These are phyloP conservation scores for Emmonsia crescens DNA, from an alignment of 2,329 filamentous ascomycete genomes.

Conservation along the genomic window DNA sequence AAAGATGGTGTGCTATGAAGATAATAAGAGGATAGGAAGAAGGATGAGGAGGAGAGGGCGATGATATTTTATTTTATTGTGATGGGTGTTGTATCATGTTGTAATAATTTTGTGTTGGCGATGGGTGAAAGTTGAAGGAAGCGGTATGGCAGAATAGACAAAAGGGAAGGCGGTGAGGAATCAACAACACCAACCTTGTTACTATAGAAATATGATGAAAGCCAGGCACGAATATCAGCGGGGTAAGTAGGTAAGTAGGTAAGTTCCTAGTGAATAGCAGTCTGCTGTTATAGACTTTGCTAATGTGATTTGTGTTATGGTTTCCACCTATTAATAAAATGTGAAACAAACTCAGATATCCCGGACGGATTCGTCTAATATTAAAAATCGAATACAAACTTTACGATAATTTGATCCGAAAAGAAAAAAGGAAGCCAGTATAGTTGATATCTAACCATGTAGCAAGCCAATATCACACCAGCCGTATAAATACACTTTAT, in stretches of 20 bases:
- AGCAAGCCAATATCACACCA: not conserved
- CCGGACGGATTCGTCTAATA: no score
- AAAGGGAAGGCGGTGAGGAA: not conserved
- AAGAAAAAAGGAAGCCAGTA: not conserved
- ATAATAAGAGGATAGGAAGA: not conserved
- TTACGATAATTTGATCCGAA: not conserved
- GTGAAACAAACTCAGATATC: no score
- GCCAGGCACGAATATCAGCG: not conserved
- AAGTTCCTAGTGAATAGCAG: not conserved
- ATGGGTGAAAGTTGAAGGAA: not conserved
- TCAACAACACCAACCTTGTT: no score
- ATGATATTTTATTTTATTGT: not conserved
- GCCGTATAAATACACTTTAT: not conserved
- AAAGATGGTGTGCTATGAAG: not conserved
- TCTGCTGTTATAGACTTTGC: not conserved
- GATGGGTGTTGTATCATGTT: not conserved
- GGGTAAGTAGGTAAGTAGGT: not conserved
- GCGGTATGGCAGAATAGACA: not conserved
- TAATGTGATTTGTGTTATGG: no score
- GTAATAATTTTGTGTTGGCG: not conserved
- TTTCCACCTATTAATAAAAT: no score
- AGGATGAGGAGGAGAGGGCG: not conserved
- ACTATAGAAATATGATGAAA: no score
- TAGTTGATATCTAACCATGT: not conserved
- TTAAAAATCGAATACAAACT: not conserved